These are phyloP conservation scores for Ehretia macrophylla DNA, from an alignment of 257 asterid genomes.

Conservation along the genomic window DNA sequence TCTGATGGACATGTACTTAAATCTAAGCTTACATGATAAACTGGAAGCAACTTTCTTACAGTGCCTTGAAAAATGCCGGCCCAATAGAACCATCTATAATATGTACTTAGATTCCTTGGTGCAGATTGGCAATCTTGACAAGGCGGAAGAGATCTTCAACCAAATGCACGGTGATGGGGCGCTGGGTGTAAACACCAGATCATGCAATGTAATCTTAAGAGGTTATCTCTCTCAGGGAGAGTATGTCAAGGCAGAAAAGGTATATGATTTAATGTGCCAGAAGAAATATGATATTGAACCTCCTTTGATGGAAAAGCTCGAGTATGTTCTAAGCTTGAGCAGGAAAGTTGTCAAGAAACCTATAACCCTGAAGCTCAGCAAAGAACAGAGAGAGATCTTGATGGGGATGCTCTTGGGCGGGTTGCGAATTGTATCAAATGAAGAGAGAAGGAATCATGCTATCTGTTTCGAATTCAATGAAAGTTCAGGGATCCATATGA, in stretches of 20 bases:
- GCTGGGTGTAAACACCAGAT: slow-evolving; percentile 51
- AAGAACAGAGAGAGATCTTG: slow-evolving; percentile 75
- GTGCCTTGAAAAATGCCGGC: slow-evolving; percentile 58
- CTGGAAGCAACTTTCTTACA: slow-evolving; percentile 56
- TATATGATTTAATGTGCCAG: slow-evolving; percentile 51
- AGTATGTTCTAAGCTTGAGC: slow-evolving; percentile 31
- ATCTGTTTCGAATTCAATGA: slow-evolving; percentile 56
- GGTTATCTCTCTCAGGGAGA: slow-evolving; percentile 48
- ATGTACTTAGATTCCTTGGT: slow-evolving; percentile 71
- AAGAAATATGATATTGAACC: slow-evolving; percentile 70
- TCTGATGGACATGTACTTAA: slow-evolving; percentile 54
- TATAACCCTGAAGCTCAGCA: slow-evolving; percentile 51
- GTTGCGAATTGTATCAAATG: slow-evolving; percentile 39
- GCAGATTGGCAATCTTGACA: slow-evolving; percentile 42
- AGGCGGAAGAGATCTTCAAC: slow-evolving; percentile 67
- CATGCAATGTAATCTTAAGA: slow-evolving; percentile 59
- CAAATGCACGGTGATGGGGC: slow-evolving; percentile 53
- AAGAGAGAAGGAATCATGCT: slow-evolving; percentile 34
- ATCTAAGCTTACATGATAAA: slow-evolving; percentile 46
- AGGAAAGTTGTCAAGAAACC: slow-evolving; percentile 37
- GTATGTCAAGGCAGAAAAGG: slow-evolving; percentile 47
- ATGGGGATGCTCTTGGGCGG: slow-evolving; percentile 81
- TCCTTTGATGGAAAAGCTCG: slow-evolving; percentile 58
- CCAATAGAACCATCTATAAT: slow-evolving; percentile 47
- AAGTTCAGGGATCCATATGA: slow-evolving; percentile 41